Conservation (phyloP, 192 early-diverging fungal species). For the Linnemannia zychae region DNA sequence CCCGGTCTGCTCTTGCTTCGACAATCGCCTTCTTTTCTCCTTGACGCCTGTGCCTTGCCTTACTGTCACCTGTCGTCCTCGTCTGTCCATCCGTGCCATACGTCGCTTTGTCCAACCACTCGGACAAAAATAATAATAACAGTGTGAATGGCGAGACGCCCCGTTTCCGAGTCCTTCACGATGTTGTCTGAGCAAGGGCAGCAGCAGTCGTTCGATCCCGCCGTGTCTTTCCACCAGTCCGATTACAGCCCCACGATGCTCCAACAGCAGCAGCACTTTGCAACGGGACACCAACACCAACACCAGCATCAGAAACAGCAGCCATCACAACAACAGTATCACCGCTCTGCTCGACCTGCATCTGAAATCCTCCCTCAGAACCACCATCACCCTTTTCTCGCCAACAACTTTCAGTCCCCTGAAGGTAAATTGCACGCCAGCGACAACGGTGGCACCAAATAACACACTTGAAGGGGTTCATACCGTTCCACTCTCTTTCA, state of each 20-base stretch:
- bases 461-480: neutral
- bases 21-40: neutral
- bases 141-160: slow-evolving; percentile 54
- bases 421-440: slow-evolving; percentile 35
- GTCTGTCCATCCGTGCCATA: neutral
- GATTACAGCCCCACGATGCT: slow-evolving; percentile 53
- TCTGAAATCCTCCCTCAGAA: slow-evolving; percentile 51
- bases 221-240: slow-evolving; percentile 33
- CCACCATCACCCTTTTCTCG: slow-evolving; percentile 39
- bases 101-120: neutral
- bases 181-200: slow-evolving; percentile 55
- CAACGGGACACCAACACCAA: slow-evolving; percentile 33
- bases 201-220: slow-evolving; percentile 53
- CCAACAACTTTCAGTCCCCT: slow-evolving; percentile 46
- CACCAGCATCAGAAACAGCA: slow-evolving; percentile 20
- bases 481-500: neutral
- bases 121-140: neutral
- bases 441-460: neutral
- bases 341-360: slow-evolving; percentile 38
- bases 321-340: slow-evolving; percentile 35
- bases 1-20: neutral
- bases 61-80: neutral
- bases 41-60: neutral
- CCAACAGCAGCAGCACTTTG: slow-evolving; percentile 48
- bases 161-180: slow-evolving; percentile 55